These are phyloP conservation scores for Hydnomerulius pinastri DNA, from an alignment of 768 basidiomycete species.

Conservation along the genomic window DNA sequence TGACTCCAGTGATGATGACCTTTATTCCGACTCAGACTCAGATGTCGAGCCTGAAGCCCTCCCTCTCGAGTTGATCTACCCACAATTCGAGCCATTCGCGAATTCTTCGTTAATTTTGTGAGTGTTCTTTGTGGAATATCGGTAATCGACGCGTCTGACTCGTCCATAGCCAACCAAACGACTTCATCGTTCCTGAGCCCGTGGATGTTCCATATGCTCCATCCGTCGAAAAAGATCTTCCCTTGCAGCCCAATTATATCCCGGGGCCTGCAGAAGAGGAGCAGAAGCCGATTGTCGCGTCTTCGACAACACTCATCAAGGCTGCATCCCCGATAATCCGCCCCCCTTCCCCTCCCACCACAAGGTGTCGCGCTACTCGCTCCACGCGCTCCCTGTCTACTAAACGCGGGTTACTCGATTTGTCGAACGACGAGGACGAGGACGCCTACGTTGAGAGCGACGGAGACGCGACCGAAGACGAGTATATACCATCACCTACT, in stretches of 20 bases:
- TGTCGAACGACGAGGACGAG: conserved; percentile 19
- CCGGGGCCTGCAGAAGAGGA: not conserved
- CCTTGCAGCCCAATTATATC: conserved; percentile 4
- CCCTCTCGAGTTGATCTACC: conserved; percentile 15
- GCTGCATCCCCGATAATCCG: not conserved
- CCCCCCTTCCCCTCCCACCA: not conserved
- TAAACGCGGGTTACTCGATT: not conserved
- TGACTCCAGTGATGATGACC: conserved; percentile 27
- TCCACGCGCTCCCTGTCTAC: conserved; percentile 7
- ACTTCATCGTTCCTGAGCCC: not conserved
- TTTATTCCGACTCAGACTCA: conserved; percentile 32
- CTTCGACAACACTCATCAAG: not conserved
- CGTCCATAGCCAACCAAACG: conserved; percentile 18
- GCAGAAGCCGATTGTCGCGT: not conserved
- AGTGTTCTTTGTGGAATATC: conserved; percentile 5
- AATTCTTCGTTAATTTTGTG: conserved; percentile 26
- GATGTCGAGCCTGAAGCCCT: conserved; percentile 28
- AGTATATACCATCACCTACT: conserved; percentile 44
- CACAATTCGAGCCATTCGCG: conserved; percentile 7
- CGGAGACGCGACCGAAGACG: conserved; percentile 43
- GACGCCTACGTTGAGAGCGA: conserved; percentile 40
- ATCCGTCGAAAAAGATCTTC: conserved; percentile 3
- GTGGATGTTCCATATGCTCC: conserved; percentile 17
- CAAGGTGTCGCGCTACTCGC: conserved; percentile 16
- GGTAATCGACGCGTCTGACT: conserved; percentile 16